Evolutionary conservation across 148 eudicot genomes (phyloP).

Genomic region (Diospyros kaki): DNA sequence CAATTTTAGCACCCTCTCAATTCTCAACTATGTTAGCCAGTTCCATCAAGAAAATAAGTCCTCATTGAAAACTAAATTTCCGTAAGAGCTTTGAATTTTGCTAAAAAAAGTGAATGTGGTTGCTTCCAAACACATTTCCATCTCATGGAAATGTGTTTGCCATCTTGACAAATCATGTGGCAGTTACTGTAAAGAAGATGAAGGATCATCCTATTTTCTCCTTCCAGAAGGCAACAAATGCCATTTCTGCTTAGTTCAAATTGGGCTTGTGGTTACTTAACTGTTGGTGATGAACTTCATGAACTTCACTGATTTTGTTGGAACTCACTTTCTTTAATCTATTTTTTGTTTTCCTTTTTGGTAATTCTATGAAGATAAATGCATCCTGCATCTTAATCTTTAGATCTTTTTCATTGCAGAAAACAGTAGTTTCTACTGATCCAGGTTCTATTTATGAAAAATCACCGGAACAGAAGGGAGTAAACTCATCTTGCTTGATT

Average conservation of each 20-base stretch:
- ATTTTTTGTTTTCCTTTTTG: neutral
- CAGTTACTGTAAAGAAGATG: neutral
- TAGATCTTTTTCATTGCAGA: conserved; percentile 27
- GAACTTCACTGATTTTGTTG: neutral
- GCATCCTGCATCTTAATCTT: conserved; percentile 1
- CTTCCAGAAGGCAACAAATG: neutral
- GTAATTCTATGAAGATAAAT: conserved; percentile 1
- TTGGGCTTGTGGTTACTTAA: neutral
- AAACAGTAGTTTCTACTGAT: conserved; percentile 18
- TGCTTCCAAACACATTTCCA: neutral
- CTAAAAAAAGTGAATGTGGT: neutral
- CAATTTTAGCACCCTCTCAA: neutral
- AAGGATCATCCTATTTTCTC: neutral
- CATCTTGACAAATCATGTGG: neutral
- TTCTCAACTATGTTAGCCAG: neutral
- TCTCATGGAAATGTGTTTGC: neutral
- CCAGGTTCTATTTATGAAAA: conserved; percentile 17
- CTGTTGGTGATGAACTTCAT: neutral
- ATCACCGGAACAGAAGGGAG: conserved; percentile 23
- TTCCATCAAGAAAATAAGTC: neutral
- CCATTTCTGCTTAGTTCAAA: neutral
- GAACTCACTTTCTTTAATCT: too few species aligned
- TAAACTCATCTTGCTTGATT: conserved; percentile 38
- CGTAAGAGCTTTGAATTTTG: neutral
- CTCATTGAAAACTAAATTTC: neutral